Conservation (phyloP, 129 eudicot species). For the Scalesia atractyloides region DNA sequence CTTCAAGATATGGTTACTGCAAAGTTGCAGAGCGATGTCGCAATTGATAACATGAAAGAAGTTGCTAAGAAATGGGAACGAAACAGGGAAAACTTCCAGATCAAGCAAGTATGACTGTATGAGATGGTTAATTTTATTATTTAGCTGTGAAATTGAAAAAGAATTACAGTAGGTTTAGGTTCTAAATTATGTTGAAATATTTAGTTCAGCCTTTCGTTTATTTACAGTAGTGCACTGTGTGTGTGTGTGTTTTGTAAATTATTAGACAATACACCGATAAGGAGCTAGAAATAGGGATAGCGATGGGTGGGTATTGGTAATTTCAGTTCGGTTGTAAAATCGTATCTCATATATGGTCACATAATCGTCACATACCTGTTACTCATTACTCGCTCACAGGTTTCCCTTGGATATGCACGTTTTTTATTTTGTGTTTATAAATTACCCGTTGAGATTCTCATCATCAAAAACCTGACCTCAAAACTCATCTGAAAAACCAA, state of each 20-base stretch:
- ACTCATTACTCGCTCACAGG: too few relatives aligned
- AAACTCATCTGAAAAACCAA: too few relatives aligned
- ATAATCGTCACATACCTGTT: too few relatives aligned
- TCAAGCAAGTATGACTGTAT: background rate
- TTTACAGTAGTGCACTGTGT: background rate
- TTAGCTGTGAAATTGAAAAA: slow-evolving; percentile 10
- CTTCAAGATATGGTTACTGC: slow-evolving; percentile 31
- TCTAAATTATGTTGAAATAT: background rate
- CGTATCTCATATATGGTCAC: too few relatives aligned
- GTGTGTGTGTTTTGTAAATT: too few relatives aligned
- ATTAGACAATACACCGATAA: background rate
- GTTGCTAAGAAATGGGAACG: slow-evolving; percentile 25
- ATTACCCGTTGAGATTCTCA: too few relatives aligned
- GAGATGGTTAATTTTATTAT: background rate
- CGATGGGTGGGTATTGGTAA: too few relatives aligned
- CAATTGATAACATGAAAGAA: slow-evolving; percentile 31
- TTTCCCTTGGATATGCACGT: too few relatives aligned
- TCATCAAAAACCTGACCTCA: too few relatives aligned
- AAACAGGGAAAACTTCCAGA: slow-evolving; percentile 25
- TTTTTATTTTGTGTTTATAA: too few relatives aligned
- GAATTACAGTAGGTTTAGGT: slow-evolving; percentile 4
- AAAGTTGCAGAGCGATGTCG: slow-evolving; percentile 35
- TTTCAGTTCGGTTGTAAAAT: too few relatives aligned
- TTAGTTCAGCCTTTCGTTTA: background rate
- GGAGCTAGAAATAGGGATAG: too few relatives aligned